These are phyloP conservation scores for Stachybotrys chartarum DNA, from an alignment of 2,329 filamentous ascomycete species.

Conservation along the genomic window DNA sequence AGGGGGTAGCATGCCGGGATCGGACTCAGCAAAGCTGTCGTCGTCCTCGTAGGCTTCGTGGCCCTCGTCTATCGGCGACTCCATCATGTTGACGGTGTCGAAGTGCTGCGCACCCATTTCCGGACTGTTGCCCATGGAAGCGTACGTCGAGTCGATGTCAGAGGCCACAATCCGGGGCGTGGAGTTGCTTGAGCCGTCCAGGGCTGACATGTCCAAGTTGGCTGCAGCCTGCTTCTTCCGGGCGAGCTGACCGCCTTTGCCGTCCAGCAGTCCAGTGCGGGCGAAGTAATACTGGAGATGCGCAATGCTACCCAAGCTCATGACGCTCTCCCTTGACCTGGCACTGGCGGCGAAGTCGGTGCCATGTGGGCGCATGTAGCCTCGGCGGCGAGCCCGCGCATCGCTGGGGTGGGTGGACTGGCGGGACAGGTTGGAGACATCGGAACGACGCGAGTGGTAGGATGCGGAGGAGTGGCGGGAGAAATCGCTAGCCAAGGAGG, in stretches of 20 bases:
- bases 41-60: constrained; percentile 41
- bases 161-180: constrained; percentile 33
- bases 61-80: constrained; percentile 39
- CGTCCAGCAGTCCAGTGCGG: constrained; percentile 84
- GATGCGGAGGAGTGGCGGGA: constrained; percentile 60
- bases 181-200: constrained; percentile 27
- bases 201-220: constrained; percentile 49
- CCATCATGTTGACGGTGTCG: constrained; percentile 30
- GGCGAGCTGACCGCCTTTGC: constrained; percentile 80
- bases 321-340: constrained; percentile 83
- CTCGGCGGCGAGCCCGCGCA: constrained; percentile 51
- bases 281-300: constrained; percentile 99
- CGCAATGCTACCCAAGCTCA: constrained; percentile 92
- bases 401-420: constrained; percentile 39
- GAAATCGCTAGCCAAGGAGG: constrained; percentile 50
- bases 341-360: constrained; percentile 89
- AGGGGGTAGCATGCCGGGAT: constrained; percentile 82
- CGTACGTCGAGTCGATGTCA: constrained; percentile 53
- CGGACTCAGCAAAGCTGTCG: constrained; percentile 53
- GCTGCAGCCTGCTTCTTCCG: constrained; percentile 59
- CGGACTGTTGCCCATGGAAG: constrained; percentile 52
- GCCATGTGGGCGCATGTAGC: constrained; percentile 81
- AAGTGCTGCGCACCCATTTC: constrained; percentile 38
- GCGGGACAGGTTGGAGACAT: constrained; percentile 30
- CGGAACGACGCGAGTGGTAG: constrained; percentile 38